Conservation (phyloP, 164 flowering plant species). For the Amborella trichopoda region DNA sequence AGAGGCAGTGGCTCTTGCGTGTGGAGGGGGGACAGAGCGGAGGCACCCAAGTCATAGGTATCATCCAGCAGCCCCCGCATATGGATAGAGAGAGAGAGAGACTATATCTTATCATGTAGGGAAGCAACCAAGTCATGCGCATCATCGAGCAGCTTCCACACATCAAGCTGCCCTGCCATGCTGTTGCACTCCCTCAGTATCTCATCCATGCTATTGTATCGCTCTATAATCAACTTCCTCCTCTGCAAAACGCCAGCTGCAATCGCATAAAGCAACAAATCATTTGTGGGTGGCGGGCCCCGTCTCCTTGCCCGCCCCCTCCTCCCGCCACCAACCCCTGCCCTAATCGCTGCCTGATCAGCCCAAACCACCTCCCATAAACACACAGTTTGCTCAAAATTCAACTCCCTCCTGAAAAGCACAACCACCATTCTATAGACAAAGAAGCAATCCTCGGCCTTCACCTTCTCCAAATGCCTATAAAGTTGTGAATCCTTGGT, state of each 20-base stretch:
- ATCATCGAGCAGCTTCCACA: constrained; percentile 92
- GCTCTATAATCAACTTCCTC: constrained; percentile 81
- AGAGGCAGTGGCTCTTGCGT: too few species aligned
- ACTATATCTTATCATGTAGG: constrained; percentile 66
- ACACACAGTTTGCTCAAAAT: constrained; percentile 77
- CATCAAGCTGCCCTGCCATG: constrained; percentile 90
- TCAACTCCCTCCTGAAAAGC: constrained; percentile 80
- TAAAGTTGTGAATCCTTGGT: constrained; percentile 79
- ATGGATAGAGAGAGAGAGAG: too few species aligned
- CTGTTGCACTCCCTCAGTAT: constrained; percentile 81
- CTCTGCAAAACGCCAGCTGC: constrained; percentile 85
- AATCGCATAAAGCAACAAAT: constrained; percentile 78
- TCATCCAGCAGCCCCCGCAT: too few species aligned
- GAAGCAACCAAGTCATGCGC: constrained; percentile 80
- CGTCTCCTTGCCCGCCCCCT: constrained; percentile 76
- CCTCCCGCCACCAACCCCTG: constrained; percentile 73
- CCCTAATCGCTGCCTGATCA: constrained; percentile 86
- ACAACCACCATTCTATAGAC: constrained; percentile 98
- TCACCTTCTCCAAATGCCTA: constrained; percentile 74
- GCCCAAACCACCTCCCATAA: constrained; percentile 99
- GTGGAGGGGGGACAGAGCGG: too few species aligned
- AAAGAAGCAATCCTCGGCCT: constrained; percentile 91
- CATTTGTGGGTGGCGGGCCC: constrained; percentile 84
- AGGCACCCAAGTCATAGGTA: too few species aligned
- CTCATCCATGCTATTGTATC: constrained; percentile 90